These are phyloP conservation scores for Lolium multiflorum DNA, from an alignment of 176 grass and related monocot species.

Conservation along the genomic window DNA sequence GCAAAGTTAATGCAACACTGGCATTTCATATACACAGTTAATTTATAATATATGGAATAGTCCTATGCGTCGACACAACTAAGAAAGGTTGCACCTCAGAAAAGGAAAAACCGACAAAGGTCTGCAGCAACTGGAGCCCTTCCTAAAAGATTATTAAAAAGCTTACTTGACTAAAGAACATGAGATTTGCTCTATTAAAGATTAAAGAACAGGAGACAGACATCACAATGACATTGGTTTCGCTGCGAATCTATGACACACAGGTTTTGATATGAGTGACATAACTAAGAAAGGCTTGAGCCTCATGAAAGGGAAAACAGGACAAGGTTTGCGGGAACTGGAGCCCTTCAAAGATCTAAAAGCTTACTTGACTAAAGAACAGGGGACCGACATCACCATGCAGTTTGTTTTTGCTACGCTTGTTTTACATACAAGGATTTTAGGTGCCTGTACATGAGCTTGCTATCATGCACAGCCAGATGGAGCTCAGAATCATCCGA, in stretches of 20 bases:
- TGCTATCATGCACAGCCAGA: slow-evolving; percentile 64
- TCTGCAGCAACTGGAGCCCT: not conserved
- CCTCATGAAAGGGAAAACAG: not conserved
- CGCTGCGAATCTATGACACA: no score
- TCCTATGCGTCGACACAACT: not conserved
- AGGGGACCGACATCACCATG: not conserved
- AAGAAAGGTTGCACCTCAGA: not conserved
- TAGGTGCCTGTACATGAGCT: slow-evolving; percentile 77
- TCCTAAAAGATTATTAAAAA: not conserved
- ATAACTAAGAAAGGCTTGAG: not conserved
- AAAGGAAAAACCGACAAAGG: not conserved
- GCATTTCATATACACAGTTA: not conserved
- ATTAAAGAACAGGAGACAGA: not conserved
- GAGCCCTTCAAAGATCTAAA: not conserved
- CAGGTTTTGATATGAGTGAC: not conserved
- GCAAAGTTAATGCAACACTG: not conserved
- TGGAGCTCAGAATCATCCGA: slow-evolving; percentile 76
- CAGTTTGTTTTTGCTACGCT: slow-evolving; percentile 23
- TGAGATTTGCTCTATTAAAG: not conserved
- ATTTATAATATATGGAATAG: not conserved
- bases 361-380: slow-evolving; percentile 17
- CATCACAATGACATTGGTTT: not conserved
- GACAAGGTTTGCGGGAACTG: not conserved
- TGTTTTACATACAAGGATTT: slow-evolving; percentile 72
- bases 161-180: slow-evolving; percentile 17